These are phyloP conservation scores for Linderina pennispora DNA, from an alignment of 192 early-diverging fungal genomes.

Conservation along the genomic window DNA sequence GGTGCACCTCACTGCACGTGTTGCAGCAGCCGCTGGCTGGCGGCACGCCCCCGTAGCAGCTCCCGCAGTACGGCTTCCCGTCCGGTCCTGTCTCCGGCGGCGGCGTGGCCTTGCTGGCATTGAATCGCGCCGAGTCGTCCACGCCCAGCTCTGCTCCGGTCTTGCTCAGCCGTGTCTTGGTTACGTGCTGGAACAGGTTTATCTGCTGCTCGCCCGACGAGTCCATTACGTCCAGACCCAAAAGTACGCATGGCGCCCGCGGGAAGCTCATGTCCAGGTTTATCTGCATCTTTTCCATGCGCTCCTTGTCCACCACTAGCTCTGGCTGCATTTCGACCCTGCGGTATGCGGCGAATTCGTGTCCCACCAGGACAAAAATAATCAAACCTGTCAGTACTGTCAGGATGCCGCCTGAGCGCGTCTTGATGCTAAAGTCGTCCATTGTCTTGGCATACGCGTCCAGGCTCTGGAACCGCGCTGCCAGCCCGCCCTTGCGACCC, in stretches of 20 bases:
- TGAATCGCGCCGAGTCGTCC: conserved; percentile 6
- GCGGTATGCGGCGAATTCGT: conserved; percentile 79
- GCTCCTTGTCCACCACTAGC: conserved; percentile 74
- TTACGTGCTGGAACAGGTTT: conserved; percentile 74
- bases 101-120: conserved; percentile 38
- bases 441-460: conserved; percentile 96
- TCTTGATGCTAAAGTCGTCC: conserved; percentile 88
- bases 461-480: conserved; percentile 50
- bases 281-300: conserved; percentile 87
- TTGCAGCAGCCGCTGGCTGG: conserved; percentile 84
- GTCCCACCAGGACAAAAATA: conserved; percentile 69
- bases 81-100: conserved; percentile 13
- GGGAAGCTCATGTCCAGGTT: conserved; percentile 90
- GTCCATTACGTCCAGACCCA: conserved; percentile 95
- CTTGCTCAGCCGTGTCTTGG: conserved; percentile 67
- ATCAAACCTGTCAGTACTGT: conserved; percentile 70
- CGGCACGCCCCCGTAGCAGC: conserved; percentile 75
- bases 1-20: conserved; percentile 85
- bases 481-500: conserved; percentile 4
- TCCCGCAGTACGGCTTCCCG: conserved; percentile 66
- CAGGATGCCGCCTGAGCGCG: conserved; percentile 76
- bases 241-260: conserved; percentile 83
- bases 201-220: conserved; percentile 80
- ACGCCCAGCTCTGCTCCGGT: conserved; percentile 56
- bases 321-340: conserved; percentile 60